A percentile compares a stretch with the other conserved stretches of the same genome.
Conservation (phyloP, 2,329 filamentous ascomycete genomes). For the Diplodia sapinea region DNA sequence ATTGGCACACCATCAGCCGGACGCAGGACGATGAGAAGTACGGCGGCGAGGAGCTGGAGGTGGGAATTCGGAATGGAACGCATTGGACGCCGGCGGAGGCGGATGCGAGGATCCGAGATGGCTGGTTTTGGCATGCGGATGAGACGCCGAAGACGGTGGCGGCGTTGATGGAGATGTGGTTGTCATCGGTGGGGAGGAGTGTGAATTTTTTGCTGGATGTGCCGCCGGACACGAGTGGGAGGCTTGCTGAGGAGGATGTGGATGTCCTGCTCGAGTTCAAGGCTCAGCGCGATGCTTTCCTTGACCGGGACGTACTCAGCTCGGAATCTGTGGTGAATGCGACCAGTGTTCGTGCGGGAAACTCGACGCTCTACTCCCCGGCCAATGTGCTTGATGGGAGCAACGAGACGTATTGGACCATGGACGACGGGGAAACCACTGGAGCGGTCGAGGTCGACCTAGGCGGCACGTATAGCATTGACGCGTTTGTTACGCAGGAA, state of each 20-base stretch:
- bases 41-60: slow-evolving; percentile 31
- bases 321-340: slow-evolving; percentile 23
- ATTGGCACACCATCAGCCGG: slow-evolving; percentile 35
- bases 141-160: slow-evolving; percentile 32
- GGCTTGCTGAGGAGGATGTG: slow-evolving; percentile 28
- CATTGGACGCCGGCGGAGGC: slow-evolving; percentile 35
- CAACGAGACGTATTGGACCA: slow-evolving; percentile 33
- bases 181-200: slow-evolving; percentile 33
- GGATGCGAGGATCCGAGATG: slow-evolving; percentile 32
- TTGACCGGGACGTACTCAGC: slow-evolving; percentile 28
- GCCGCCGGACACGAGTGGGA: slow-evolving; percentile 33
- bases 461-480: slow-evolving; percentile 23
- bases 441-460: slow-evolving; percentile 32
- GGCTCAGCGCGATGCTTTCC: slow-evolving; percentile 31
- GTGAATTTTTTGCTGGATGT: slow-evolving; percentile 34
- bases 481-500: slow-evolving; percentile 34
- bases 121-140: slow-evolving; percentile 34
- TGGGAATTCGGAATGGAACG: slow-evolving; percentile 33
- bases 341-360: slow-evolving; percentile 31
- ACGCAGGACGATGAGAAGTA: slow-evolving; percentile 34
- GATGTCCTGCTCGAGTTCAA: slow-evolving; percentile 32
- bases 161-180: slow-evolving; percentile 33
- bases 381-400: slow-evolving; percentile 32
- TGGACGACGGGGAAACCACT: slow-evolving; percentile 32
- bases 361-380: slow-evolving; percentile 28